Evolutionary conservation across 352 stramenopile genomes (phyloP), one percentile per base, ranked within the genome.

Genomic region (Blastocystis sp.): DNA sequence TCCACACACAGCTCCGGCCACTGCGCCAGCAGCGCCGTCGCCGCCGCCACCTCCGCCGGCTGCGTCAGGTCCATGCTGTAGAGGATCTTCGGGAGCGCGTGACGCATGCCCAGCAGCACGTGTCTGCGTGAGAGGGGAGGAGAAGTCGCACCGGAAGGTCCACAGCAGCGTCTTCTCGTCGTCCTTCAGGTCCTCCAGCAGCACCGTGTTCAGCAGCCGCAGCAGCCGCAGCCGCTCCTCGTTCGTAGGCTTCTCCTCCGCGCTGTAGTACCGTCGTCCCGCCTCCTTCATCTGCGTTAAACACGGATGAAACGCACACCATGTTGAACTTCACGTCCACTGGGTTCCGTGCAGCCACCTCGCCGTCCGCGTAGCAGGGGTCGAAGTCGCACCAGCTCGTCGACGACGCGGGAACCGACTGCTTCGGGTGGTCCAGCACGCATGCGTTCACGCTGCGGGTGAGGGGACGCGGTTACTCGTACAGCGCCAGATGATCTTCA

Each of bases 31-130:
- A 95, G 84, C 0, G 90, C 87, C 49, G 94, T 93, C 1, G 90
- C 91, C 79, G 95, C 90, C 64, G 92, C 88, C 4, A 93, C 92
- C 84, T 93, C 88, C 24, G 90, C 88, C 32, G 90, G 89, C 71
- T 93, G 89, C 40, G 88, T 89, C 91, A 92, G 95, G 57, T 96
- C 88, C 18, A 94, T 91, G 0, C 91, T 93, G 21, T 93, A 88
- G 67, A 96, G 84, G 81, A 95, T 93, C 34, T 91, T 92, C 40
- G 92, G 92, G 6, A 96, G 84, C 32, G 90, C 92, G 0, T 91
- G 90, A 51, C 94, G 90, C 11, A 79, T 46, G 0, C 92, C 87
- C 0, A 87, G 87, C 4, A 96, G 75, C 34, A 88, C 88, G 34
- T 87, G 46, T 27, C 69, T 81, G 24, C 9, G 14, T 29, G 27